Percentiles rank a stretch among this genome's conserved stretches.
Conservation (phyloP, 73 alveolate species). For the Blepharisma stoltei region DNA sequence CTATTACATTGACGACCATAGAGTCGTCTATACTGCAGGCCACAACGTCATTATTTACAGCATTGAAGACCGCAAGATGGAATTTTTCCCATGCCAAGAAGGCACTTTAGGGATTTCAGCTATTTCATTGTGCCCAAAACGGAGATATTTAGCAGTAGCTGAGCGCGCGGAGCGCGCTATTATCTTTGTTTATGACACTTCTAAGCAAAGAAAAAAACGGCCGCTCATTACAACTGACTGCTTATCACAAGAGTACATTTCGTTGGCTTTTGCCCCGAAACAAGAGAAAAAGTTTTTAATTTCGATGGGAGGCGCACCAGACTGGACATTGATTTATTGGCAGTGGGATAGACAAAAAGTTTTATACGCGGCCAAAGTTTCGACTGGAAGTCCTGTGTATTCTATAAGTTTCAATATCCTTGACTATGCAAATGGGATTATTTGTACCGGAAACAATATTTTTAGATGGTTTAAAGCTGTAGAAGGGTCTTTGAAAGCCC, state of each 20-base stretch:
- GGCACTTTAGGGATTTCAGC: slow-evolving; percentile 81
- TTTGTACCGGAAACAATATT: slow-evolving; percentile 25
- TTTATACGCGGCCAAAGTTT: slow-evolving; percentile 42
- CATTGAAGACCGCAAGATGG: slow-evolving; percentile 40
- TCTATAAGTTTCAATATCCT: background rate
- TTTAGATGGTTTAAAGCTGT: slow-evolving; percentile 19
- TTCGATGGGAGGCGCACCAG: slow-evolving; percentile 79
- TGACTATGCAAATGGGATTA: slow-evolving; percentile 22
- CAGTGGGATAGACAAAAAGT: slow-evolving; percentile 75
- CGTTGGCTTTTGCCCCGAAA: slow-evolving; percentile 74
- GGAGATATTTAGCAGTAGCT: slow-evolving; percentile 66
- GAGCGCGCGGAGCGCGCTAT: slow-evolving; percentile 76
- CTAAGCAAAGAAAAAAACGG: slow-evolving; percentile 61
- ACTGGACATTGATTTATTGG: slow-evolving; percentile 77
- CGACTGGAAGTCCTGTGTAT: slow-evolving; percentile 32
- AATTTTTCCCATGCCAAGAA: slow-evolving; percentile 60
- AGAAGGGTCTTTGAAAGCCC: slow-evolving; percentile 3
- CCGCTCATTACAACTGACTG: slow-evolving; percentile 63
- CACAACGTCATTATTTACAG: slow-evolving; percentile 81
- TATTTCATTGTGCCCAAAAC: slow-evolving; percentile 60
- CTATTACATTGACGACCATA: slow-evolving; percentile 76
- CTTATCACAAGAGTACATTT: slow-evolving; percentile 69
- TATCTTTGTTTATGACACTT: slow-evolving; percentile 58
- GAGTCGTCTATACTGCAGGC: slow-evolving; percentile 92
- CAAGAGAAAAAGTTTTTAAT: slow-evolving; percentile 64